Evolutionary conservation across 1,139 yeast genomes (phyloP).

Genomic region (Taiozyma sp.): DNA sequence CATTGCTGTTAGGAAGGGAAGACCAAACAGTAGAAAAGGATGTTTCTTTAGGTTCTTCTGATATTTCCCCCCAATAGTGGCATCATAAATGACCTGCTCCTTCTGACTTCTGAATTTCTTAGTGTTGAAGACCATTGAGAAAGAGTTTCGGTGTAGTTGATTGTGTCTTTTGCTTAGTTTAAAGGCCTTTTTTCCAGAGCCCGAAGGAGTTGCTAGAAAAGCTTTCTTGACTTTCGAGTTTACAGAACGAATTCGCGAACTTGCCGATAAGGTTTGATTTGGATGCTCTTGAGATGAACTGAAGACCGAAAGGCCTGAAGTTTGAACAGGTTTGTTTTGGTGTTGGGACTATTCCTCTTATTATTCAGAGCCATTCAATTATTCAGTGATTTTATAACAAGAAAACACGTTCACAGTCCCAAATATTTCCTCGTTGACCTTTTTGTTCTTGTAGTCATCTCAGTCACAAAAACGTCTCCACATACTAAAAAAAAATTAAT

Average conservation of each 20-base stretch:
- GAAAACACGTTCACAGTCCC: no score
- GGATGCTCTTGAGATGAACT: not conserved
- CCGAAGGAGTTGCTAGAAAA: not conserved
- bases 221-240: not conserved
- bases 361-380: no score
- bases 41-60: constrained; percentile 56
- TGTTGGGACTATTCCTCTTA: no score
- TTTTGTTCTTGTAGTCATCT: not conserved
- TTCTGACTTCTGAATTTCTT: constrained; percentile 63
- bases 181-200: not conserved
- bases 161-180: not conserved
- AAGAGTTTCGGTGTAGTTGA: not conserved
- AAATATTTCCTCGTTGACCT: no score
- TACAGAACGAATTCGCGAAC: not conserved
- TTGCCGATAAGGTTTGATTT: not conserved
- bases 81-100: constrained; percentile 61
- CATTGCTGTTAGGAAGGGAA: constrained; percentile 79
- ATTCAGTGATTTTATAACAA: no score
- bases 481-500: no score
- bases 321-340: no score
- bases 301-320: no score
- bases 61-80: constrained; percentile 66
- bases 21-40: constrained; percentile 75
- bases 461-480: not conserved
- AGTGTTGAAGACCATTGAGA: constrained; percentile 24